Conservation (phyloP, 345 rosid genomes). For the Diplotaxis tenuifolia region DNA sequence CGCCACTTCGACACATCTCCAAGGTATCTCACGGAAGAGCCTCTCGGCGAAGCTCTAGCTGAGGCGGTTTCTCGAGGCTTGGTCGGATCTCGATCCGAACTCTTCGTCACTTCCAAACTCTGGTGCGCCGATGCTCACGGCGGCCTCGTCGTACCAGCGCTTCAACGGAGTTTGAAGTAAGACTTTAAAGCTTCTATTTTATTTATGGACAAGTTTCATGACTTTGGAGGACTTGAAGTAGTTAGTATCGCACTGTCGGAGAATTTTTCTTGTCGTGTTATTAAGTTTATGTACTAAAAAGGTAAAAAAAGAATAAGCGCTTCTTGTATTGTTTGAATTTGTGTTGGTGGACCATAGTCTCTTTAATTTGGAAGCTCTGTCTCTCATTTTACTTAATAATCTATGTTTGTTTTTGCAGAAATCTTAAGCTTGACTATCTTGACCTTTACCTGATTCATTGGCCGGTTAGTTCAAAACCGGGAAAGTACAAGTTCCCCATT, state of each 20-base stretch:
- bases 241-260: not conserved
- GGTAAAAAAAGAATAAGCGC: too few relatives aligned
- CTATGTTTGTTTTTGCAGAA: conserved; percentile 39
- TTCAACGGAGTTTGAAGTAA: conserved; percentile 40
- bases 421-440: conserved; percentile 62
- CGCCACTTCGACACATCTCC: conserved; percentile 77
- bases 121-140: conserved; percentile 54
- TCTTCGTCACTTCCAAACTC: conserved; percentile 66
- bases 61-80: conserved; percentile 49
- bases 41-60: conserved; percentile 51
- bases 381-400: not conserved
- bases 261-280: not conserved
- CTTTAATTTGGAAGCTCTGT: not conserved
- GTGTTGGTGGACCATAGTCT: too few relatives aligned
- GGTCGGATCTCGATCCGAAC: conserved; percentile 44
- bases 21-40: conserved; percentile 48
- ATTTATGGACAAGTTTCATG: not conserved
- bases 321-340: not conserved
- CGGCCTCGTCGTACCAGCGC: conserved; percentile 52
- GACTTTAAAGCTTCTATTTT: not conserved
- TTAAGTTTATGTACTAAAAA: not conserved
- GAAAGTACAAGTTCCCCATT: conserved; percentile 60
- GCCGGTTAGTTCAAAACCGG: conserved; percentile 77
- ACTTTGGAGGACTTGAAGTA: not conserved
- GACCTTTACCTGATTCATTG: conserved; percentile 79